Evolutionary conservation across 768 basidiomycete genomes (phyloP).

Genomic region (Multifurca ochricompacta): DNA sequence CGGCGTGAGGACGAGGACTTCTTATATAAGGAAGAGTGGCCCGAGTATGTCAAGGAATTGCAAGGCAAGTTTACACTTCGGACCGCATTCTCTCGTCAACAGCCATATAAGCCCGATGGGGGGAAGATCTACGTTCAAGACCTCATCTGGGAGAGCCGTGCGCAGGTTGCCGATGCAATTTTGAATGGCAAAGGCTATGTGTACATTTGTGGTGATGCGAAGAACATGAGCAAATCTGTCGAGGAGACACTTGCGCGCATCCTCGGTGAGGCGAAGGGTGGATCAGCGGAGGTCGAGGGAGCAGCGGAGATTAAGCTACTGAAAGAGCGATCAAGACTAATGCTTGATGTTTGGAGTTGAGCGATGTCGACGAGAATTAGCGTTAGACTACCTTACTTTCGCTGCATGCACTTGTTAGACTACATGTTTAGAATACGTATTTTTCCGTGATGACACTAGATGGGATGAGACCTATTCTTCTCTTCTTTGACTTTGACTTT

Average conservation of each 20-base stretch:
- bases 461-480: too few species aligned
- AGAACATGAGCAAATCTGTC: slow-evolving; percentile 92
- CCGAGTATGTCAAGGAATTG: slow-evolving; percentile 75
- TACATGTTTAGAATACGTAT: slow-evolving; percentile 3
- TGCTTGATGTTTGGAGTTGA: slow-evolving; percentile 88
- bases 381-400: background rate
- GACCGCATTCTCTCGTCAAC: slow-evolving; percentile 84
- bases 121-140: slow-evolving; percentile 99
- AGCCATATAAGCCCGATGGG: slow-evolving; percentile 79
- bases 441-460: background rate
- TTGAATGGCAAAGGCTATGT: slow-evolving; percentile 94
- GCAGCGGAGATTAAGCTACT: slow-evolving; percentile 86
- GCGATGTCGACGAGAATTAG: background rate
- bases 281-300: slow-evolving; percentile 80
- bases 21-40: slow-evolving; percentile 94
- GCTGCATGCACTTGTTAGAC: slow-evolving; percentile 2
- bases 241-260: slow-evolving; percentile 81
- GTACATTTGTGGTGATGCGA: slow-evolving; percentile 96
- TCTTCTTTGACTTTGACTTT: too few species aligned
- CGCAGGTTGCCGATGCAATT: slow-evolving; percentile 79
- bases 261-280: slow-evolving; percentile 91
- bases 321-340: slow-evolving; percentile 85
- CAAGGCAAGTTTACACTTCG: slow-evolving; percentile 88
- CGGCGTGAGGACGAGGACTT: slow-evolving; percentile 84
- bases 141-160: slow-evolving; percentile 80